Conservation (phyloP, 768 basidiomycete species). For the Chalciporus pseudorubinellus region DNA sequence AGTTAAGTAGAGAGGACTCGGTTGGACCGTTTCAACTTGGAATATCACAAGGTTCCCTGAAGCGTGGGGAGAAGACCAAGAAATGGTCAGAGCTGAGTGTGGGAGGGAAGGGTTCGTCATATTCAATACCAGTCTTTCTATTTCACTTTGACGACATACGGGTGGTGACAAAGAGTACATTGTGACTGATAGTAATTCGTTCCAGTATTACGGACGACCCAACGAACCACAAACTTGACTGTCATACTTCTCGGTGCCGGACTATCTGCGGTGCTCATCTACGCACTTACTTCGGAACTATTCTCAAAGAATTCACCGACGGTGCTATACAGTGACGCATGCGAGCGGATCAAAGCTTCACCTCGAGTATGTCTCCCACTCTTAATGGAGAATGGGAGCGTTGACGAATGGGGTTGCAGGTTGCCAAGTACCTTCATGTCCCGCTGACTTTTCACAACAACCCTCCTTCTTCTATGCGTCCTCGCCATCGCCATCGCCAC, state of each 20-base stretch:
- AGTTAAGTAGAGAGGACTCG: slow-evolving; percentile 48
- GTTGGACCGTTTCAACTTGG: slow-evolving; percentile 81
- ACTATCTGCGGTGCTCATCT: slow-evolving; percentile 67
- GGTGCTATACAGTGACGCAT: slow-evolving; percentile 66
- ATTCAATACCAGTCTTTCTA: not conserved
- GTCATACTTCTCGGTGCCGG: slow-evolving; percentile 77
- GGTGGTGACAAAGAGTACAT: not conserved
- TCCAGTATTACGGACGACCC: slow-evolving; percentile 36
- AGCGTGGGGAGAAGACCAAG: slow-evolving; percentile 53
- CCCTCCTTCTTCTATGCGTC: slow-evolving; percentile 70
- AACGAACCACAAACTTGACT: slow-evolving; percentile 48
- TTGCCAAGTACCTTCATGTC: slow-evolving; percentile 64
- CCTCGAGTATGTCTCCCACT: slow-evolving; percentile 35
- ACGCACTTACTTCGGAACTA: slow-evolving; percentile 78
- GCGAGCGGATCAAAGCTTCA: slow-evolving; percentile 48
- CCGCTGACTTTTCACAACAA: slow-evolving; percentile 79
- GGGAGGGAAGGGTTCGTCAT: slow-evolving; percentile 66
- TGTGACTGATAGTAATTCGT: not conserved
- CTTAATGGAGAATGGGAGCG: not conserved
- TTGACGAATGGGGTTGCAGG: slow-evolving; percentile 38
- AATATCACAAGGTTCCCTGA: slow-evolving; percentile 53
- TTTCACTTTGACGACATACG: not conserved
- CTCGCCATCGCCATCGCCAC: slow-evolving; percentile 80
- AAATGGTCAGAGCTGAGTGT: slow-evolving; percentile 80
- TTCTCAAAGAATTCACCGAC: slow-evolving; percentile 90